Evolutionary conservation across 1,284 basidiomycete species (phyloP).

Genomic region (Erythrobasidium hasegawianum): DNA sequence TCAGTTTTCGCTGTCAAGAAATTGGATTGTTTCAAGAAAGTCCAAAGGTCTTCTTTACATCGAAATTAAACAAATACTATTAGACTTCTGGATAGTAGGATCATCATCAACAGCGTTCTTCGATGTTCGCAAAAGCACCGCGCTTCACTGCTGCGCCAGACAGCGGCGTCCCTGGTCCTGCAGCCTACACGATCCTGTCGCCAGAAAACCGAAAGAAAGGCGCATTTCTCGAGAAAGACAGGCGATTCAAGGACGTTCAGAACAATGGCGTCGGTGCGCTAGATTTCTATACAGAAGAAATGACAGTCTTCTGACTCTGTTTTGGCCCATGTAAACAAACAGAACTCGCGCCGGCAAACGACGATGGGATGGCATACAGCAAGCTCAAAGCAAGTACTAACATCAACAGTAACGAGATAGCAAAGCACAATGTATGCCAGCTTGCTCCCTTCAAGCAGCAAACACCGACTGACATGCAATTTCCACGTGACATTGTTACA

Average conservation of each 20-base stretch:
- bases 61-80: not conserved
- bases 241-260: conserved; percentile 2
- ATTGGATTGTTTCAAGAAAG: not conserved
- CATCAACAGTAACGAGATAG: not conserved
- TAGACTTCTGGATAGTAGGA: not conserved
- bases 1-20: not conserved
- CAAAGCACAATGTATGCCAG: not conserved
- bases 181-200: not conserved
- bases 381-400: not conserved
- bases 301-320: no score
- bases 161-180: conserved; percentile 5
- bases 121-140: not conserved
- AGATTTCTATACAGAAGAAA: not conserved
- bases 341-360: not conserved
- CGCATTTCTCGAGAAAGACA: conserved; percentile 6
- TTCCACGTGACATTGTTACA: not conserved
- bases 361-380: not conserved
- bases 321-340: conserved; percentile 1
- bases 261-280: not conserved
- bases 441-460: not conserved
- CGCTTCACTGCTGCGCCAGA: not conserved
- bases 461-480: not conserved
- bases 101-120: not conserved
- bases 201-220: not conserved
- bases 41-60: not conserved